Conservation (phyloP, 225 moss, liverwort and hornwort genomes). For the Physcomitrium patens region DNA sequence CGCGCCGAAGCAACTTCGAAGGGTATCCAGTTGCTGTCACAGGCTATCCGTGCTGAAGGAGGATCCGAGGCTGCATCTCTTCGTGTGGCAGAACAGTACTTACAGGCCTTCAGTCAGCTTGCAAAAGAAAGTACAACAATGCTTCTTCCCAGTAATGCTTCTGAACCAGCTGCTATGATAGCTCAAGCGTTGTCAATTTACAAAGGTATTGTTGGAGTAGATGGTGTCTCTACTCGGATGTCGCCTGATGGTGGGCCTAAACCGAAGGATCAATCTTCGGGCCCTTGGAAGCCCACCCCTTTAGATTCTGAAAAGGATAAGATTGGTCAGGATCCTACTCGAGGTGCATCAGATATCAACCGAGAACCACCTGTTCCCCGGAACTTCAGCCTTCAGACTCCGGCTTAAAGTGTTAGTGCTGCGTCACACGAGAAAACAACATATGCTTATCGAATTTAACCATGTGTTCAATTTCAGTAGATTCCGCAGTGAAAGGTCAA, state of each 20-base stretch:
- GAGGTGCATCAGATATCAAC: conserved; percentile 25
- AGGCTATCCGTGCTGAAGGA: conserved; percentile 81
- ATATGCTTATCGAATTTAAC: conserved; percentile 23
- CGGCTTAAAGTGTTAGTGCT: conserved; percentile 29
- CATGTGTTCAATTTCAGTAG: conserved; percentile 27
- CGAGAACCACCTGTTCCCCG: conserved; percentile 25
- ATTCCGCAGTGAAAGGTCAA: conserved; percentile 4
- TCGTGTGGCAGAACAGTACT: conserved; percentile 90
- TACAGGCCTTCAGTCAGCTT: conserved; percentile 89
- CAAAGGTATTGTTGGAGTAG: conserved; percentile 89
- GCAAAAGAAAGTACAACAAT: conserved; percentile 96
- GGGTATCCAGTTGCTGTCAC: conserved; percentile 82
- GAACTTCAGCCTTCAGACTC: conserved; percentile 56
- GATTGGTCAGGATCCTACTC: conserved; percentile 25
- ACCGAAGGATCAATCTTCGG: conserved; percentile 38
- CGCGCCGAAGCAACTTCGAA: conserved; percentile 93
- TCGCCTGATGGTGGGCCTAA: conserved; percentile 43
- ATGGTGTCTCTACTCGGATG: conserved; percentile 67
- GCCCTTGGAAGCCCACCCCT: conserved; percentile 57
- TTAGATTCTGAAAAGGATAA: conserved; percentile 53
- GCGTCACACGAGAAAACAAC: conserved; percentile 5
- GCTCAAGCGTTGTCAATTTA: conserved; percentile 98
- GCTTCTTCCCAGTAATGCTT: conserved; percentile 82
- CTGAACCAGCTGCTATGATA: conserved; percentile 96
- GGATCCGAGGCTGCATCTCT: conserved; percentile 96